Base-by-base conservation (phyloP, 306 rosid genomes). In the Pterocarpus santalinus region DNA sequence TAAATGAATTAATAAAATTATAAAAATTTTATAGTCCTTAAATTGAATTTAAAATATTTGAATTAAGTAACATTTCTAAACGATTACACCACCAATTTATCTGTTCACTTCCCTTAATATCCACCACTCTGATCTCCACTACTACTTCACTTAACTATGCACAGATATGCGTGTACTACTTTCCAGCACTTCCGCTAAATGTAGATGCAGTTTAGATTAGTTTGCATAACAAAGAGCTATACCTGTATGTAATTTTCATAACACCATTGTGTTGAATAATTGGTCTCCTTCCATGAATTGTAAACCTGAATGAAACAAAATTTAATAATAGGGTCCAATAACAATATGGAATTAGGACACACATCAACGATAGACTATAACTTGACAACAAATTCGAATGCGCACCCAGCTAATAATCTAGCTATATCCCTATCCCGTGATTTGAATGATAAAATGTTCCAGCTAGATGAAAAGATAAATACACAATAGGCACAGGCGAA, bases 181-280 rank as follows among this genome's bases (percentile, higher is more conserved):
- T 65, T 65, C 73, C 35, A 51, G 52, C 28, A 70, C 33, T 41
- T 66, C 16, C 33, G 43, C 38, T 67, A 33, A 49, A 74, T 66
- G 34, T 13, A 51, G 70, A 47, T 5, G 49, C 15, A 6, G 61
- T 67, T 64, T 22, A 52, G 30, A 82, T 33, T 57, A 36, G 69
- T 39, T 57, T 66, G 61, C 62, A 55, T 62, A 69, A 73, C 61
- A 35, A 67, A 76, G 63, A 46, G 46, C 16, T 33, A 43, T 80
- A 91, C 98, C 98, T 95, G 99, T 75, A 95, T 91, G 73, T 91
- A 93, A 76, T 91, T 95, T 73, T 95, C 99, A 41, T 86, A 95
- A 80, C 99, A 93, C 99, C 99, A 95, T 41, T 95, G 99, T 5
- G 98, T 90, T 63, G 99, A 95, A 88, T 76, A 95, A 84, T 95